Evolutionary conservation across 129 eudicot species (phyloP).

Genomic region (Chrysanthemum lavandulifolium): DNA sequence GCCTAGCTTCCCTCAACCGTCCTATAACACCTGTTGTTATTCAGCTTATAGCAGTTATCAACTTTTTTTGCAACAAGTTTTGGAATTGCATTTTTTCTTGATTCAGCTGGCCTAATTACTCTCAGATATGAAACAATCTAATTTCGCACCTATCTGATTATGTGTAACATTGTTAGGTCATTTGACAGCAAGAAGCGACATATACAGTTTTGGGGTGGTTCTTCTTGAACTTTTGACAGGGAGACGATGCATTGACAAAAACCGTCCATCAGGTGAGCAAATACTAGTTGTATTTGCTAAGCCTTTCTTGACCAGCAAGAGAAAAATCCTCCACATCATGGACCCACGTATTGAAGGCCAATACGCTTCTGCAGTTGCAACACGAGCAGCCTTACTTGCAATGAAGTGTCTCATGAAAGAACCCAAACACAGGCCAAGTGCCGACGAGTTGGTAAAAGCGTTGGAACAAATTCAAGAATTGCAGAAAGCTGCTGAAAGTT

Average conservation of each 20-base stretch:
- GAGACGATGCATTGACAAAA: slow-evolving; percentile 15
- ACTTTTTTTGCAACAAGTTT: too few relatives aligned
- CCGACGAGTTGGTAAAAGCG: slow-evolving; percentile 61
- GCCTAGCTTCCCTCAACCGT: too few relatives aligned
- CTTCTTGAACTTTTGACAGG: slow-evolving; percentile 27
- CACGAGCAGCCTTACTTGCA: slow-evolving; percentile 61
- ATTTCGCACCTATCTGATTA: too few relatives aligned
- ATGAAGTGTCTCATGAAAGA: slow-evolving; percentile 63
- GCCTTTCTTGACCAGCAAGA: neutral
- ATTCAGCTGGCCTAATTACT: neutral
- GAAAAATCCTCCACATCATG: slow-evolving; percentile 38
- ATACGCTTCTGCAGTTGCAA: slow-evolving; percentile 49
- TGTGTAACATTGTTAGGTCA: slow-evolving; percentile 13
- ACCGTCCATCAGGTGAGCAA: slow-evolving; percentile 23
- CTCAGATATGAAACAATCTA: too few relatives aligned
- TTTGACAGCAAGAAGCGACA: slow-evolving; percentile 17
- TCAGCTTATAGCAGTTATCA: too few relatives aligned
- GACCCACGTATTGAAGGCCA: slow-evolving; percentile 76
- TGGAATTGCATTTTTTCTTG: neutral
- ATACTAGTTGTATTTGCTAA: slow-evolving; percentile 20
- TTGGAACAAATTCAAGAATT: slow-evolving; percentile 61
- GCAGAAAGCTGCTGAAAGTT: slow-evolving; percentile 27
- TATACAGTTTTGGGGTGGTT: slow-evolving; percentile 31
- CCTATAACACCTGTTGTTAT: too few relatives aligned
- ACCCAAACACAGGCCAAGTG: slow-evolving; percentile 61